A percentile compares a stretch with the other conserved stretches of the same genome.
These are phyloP conservation scores for Torulaspora gathmanii DNA, from an alignment of 805 yeast genomes.

Conservation along the genomic window DNA sequence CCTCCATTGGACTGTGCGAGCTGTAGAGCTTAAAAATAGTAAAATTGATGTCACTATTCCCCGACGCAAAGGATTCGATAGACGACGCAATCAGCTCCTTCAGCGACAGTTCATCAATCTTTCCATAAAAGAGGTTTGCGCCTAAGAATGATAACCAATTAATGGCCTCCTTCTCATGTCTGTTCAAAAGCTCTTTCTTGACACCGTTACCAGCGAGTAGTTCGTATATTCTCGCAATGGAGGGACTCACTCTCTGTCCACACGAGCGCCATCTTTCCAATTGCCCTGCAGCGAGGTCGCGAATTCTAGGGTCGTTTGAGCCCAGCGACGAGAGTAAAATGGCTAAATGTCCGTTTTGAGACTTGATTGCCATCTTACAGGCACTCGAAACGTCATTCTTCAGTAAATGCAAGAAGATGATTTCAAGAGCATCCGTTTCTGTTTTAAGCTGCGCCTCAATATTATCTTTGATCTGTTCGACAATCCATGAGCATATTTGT, in stretches of 20 bases:
- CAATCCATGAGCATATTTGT: slow-evolving; percentile 55
- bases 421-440: slow-evolving; percentile 43
- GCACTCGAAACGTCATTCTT: slow-evolving; percentile 61
- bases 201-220: slow-evolving; percentile 53
- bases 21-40: slow-evolving; percentile 21
- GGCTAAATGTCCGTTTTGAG: slow-evolving; percentile 66
- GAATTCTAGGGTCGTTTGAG: slow-evolving; percentile 59
- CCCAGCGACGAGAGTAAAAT: slow-evolving; percentile 64
- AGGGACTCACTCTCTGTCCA: slow-evolving; percentile 43
- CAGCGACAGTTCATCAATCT: slow-evolving; percentile 37
- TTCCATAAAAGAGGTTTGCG: slow-evolving; percentile 59
- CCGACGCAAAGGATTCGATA: slow-evolving; percentile 10
- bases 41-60: slow-evolving; percentile 9
- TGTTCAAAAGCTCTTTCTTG: slow-evolving; percentile 26
- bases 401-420: slow-evolving; percentile 46
- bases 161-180: slow-evolving; percentile 41
- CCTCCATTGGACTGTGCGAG: slow-evolving; percentile 14
- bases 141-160: slow-evolving; percentile 66
- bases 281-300: slow-evolving; percentile 54
- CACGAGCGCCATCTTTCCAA: slow-evolving; percentile 58
- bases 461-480: slow-evolving; percentile 39
- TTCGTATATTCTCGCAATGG: slow-evolving; percentile 56
- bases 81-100: slow-evolving; percentile 27
- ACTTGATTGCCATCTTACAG: slow-evolving; percentile 51
- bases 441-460: slow-evolving; percentile 33